Conservation (phyloP, 345 rosid genomes). For the Hibiscus mutabilis region DNA sequence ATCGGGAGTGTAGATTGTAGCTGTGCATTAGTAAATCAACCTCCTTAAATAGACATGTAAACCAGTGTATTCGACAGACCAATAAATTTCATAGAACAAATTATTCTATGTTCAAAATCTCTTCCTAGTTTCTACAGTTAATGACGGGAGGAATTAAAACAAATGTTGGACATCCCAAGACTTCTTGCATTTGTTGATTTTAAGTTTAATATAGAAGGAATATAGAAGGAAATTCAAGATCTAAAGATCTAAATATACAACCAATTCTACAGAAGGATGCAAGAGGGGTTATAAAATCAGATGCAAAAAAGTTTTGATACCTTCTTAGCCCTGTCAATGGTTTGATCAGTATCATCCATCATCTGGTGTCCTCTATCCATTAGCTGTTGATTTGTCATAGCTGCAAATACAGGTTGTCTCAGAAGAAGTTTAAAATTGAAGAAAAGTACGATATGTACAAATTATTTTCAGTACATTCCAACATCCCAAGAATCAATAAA, state of each 20-base stretch:
- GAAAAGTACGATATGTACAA: neutral
- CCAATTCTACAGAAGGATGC: constrained; percentile 3
- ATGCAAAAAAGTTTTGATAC: constrained; percentile 6
- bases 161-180: neutral
- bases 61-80: too few relatives aligned
- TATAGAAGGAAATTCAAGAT: neutral
- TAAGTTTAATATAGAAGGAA: neutral
- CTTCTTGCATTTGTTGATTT: neutral
- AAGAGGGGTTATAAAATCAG: neutral
- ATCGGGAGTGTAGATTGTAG: too few relatives aligned
- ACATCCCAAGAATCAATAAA: neutral
- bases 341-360: constrained; percentile 96
- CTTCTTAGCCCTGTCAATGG: constrained; percentile 78
- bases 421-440: constrained; percentile 12
- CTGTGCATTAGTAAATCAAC: too few relatives aligned
- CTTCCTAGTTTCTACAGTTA: too few relatives aligned
- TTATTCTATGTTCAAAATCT: too few relatives aligned
- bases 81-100: too few relatives aligned
- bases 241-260: neutral
- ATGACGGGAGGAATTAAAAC: neutral
- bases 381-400: constrained; percentile 80
- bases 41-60: too few relatives aligned
- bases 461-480: neutral
- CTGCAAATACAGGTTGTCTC: constrained; percentile 32
- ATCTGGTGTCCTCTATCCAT: constrained; percentile 62